phyloP scores from a whole-genome alignment of 768 basidiomycete species.

The Mycena leptocephala region DNA sequence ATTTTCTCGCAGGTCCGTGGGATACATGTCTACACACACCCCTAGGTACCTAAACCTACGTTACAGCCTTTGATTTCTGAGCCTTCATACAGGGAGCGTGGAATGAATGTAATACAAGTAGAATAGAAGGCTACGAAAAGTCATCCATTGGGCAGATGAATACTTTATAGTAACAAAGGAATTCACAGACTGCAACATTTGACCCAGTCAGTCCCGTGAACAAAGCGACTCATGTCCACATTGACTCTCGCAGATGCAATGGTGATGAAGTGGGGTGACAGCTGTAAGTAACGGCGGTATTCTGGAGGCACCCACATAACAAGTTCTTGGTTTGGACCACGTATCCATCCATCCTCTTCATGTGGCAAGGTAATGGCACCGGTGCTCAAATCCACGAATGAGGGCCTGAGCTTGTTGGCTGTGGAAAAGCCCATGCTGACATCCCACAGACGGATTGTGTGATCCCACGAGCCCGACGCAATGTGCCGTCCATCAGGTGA shows the following conservation, averaged over 20 bases:
- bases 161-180: too few relatives aligned
- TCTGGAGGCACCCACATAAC: too few relatives aligned
- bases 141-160: too few relatives aligned
- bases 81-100: too few relatives aligned
- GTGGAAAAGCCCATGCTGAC: neutral
- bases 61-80: too few relatives aligned
- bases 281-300: too few relatives aligned
- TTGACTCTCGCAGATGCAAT: neutral
- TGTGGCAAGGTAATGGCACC: neutral
- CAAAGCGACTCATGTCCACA: neutral
- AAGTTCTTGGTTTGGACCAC: too few relatives aligned
- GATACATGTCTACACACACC: too few relatives aligned
- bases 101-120: too few relatives aligned
- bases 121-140: too few relatives aligned
- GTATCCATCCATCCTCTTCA: neutral
- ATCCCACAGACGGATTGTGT: neutral
- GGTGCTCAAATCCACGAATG: neutral
- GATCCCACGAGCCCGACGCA: neutral
- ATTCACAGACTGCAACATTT: neutral
- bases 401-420: neutral
- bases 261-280: neutral
- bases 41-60: too few relatives aligned
- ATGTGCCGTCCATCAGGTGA: neutral
- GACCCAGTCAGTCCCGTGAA: neutral
- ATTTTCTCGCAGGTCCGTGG: too few relatives aligned